Evolutionary conservation across 148 eudicot species (phyloP), one percentile per base, ranked within the genome.

Genomic region (Gaultheria prostrata): DNA sequence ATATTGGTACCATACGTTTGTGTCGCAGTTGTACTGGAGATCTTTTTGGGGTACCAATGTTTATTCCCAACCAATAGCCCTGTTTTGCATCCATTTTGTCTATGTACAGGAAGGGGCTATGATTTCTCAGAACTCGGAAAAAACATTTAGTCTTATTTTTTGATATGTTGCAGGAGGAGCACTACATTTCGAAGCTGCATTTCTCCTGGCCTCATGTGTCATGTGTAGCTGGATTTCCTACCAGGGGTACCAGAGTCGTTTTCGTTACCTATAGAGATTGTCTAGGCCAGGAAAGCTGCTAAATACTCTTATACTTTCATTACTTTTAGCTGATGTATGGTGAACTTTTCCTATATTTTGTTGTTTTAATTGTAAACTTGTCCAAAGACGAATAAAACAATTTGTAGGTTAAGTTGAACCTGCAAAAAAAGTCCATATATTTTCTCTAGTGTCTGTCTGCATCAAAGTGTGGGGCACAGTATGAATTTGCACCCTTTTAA

Each of bases 161-260:
- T 65, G 65, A 74, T 45, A 30, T 74, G n/a, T 78, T 86, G 87
- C 93, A 94, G 98, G 98, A 95, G 84, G 94, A 91, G 86, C 98
- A 94, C 88, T 91, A 86, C 84, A 85, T 92, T 77, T 89, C 96
- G 39, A 91, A 88, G 88, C 88, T 95, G 86, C 84, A 91, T 86
- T 91, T 95, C 90, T 82, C 93, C 15, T 95, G 98, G 98, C 98
- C 98, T 84, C 98, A 93, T 73, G 93, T 95, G 83, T 88, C 96
- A 24, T 95, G 95, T 83, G 51, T 87, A 46, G 87, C 95, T 74
- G 94, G 95, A 73, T 90, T 87, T 82, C 94, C 98, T 18, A 54
- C 92, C 56, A 89, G 95, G 73, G 95, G 96, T 26, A 90, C 93
- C 89, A 89, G 88, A 72, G 91, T 82, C 83, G 86, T 95, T 69